Evolutionary conservation across 257 asterid genomes (phyloP), one percentile per base, ranked within the genome.

Genomic region (Avicennia marina): DNA sequence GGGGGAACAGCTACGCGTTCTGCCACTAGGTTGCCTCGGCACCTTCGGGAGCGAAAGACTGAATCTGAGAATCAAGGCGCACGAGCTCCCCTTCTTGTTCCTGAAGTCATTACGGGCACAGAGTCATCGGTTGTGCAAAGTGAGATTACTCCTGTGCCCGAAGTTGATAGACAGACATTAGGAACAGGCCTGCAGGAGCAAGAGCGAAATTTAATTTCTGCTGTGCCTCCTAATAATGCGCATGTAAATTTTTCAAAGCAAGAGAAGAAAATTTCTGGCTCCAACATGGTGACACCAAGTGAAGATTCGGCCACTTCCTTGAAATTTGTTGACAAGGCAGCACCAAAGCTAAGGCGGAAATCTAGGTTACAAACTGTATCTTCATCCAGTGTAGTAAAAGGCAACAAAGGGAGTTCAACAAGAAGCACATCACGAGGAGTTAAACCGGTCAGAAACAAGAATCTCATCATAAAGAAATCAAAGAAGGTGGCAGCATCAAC

Each of bases 361-460:
- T 68, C 78, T 4, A 69, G 75, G 73, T 65, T 77, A 65, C 95
- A 75, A 54, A 75, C 70, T 11, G 65, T 67, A 42, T 64, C 72
- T 65, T 66, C 93, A 22, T 67, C 95, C 27, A 78, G 62, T 56
- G 64, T 68, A 39, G 59, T 53, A 6, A 83, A 75, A 74, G 73
- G 71, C 68, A 77, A 63, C 53, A 83, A 68, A 75, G 95, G 75
- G 57, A 76, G 67, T 68, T 46, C 82, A 36, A 61, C 58, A 11
- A 74, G 78, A 78, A 81, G 56, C 70, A 53, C 75, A 13, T 33
- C 83, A 7, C 82, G 87, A 38, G 63, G 74, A 18, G 75, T 69
- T 66, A 90, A 81, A 71, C 89, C 95, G 24, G 83, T 73, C 20
- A 78, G 75, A 73, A 84, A 72, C 73, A 90, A 76, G 94, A 78